Percentiles rank a stretch among this genome's conserved stretches.
Evolutionary conservation across 331 rosid species (phyloP).

Genomic region (Pyrus hybrid): DNA sequence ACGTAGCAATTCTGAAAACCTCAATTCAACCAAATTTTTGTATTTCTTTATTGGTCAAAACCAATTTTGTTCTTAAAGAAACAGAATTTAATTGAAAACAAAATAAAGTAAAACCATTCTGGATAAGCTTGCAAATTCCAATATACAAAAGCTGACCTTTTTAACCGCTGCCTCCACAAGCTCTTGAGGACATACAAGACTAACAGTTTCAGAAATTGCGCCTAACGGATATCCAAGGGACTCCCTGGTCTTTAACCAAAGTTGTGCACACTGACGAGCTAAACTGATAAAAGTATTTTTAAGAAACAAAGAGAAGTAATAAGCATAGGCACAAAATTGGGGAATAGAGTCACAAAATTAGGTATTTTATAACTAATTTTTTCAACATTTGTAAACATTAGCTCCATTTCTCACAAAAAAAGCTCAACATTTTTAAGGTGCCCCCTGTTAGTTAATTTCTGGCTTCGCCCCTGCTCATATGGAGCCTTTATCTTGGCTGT

Average conservation of each 20-base stretch:
- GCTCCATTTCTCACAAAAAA: no score
- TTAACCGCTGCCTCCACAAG: conserved; percentile 48
- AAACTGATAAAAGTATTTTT: conserved; percentile 39
- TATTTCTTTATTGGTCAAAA: neutral
- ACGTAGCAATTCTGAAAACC: neutral
- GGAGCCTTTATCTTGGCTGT: no score
- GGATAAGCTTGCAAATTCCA: no score
- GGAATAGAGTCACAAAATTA: neutral
- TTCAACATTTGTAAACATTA: no score
- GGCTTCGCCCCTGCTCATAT: no score
- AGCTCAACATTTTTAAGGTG: no score
- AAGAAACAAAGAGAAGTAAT: neutral
- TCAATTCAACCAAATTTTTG: neutral
- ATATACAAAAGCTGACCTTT: conserved; percentile 80
- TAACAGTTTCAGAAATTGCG: conserved; percentile 55
- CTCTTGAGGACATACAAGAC: conserved; percentile 54
- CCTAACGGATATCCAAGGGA: conserved; percentile 85
- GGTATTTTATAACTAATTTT: no score
- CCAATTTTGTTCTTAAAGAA: no score
- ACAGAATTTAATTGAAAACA: no score
- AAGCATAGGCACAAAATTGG: conserved; percentile 16
- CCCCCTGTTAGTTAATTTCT: no score
- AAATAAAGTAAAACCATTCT: neutral
- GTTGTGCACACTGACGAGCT: conserved; percentile 97
- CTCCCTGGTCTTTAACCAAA: conserved; percentile 88